These are phyloP conservation scores for Coniochaeta ligniaria DNA, from an alignment of 2,329 filamentous ascomycete species.

Conservation along the genomic window DNA sequence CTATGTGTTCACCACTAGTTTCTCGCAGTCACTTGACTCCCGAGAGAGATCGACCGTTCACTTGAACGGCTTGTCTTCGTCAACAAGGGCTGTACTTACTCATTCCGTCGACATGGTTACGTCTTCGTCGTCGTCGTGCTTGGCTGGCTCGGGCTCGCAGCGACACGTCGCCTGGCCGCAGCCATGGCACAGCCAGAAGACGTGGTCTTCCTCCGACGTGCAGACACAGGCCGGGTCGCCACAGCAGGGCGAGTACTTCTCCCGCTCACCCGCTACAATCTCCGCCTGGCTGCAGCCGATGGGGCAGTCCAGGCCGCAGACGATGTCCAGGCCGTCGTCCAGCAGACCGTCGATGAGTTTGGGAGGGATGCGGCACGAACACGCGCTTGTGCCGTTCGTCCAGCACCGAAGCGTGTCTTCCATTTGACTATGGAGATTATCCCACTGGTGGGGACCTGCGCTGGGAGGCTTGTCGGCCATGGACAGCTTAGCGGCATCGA, in stretches of 20 bases:
- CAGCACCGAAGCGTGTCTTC: neutral
- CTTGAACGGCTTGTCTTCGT: neutral
- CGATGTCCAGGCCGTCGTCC: neutral
- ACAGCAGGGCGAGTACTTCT: neutral
- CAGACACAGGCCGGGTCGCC: neutral
- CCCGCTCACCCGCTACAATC: neutral
- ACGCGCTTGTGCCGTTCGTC: neutral
- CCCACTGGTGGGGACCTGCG: neutral
- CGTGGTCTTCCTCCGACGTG: neutral
- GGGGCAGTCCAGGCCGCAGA: neutral
- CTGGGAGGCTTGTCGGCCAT: neutral
- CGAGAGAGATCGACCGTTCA: neutral
- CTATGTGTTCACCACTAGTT: neutral
- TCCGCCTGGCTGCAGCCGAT: neutral
- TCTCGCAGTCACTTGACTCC: neutral
- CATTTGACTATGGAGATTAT: neutral
- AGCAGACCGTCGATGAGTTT: neutral
- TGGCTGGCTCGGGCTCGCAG: neutral
- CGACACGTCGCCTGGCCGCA: neutral
- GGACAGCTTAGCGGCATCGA: neutral
- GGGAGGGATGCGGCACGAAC: neutral
- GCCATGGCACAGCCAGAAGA: neutral
- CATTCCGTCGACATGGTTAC: neutral
- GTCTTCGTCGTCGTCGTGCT: neutral
- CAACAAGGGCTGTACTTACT: neutral